Evolutionary conservation across 805 yeast species (phyloP), one percentile per base, ranked within the genome.

Genomic region (Crinitomyces ghanaensis): DNA sequence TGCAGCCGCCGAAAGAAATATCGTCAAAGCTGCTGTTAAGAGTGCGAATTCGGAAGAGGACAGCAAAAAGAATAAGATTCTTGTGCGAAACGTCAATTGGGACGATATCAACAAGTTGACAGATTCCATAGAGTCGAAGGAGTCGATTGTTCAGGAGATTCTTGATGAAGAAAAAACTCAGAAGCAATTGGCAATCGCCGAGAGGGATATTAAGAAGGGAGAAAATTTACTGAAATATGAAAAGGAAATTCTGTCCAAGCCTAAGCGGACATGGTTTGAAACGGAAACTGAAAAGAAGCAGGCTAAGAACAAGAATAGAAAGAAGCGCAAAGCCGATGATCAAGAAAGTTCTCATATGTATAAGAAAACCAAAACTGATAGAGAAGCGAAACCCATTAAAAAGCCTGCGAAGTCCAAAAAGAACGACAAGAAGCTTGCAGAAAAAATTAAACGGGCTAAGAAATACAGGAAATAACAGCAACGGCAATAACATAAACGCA

Each of bases 211-310:
- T 30, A 70, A 69, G 43, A 83, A 80, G 56, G 94, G 94, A 36
- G 80, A 79, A 49, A 91, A 91, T 56, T 48, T 91, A 54, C 60
- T 91, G 42, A 78, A 71, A 51, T 85, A 81, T 48, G 72, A 74
- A 44, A 71, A 70, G 34, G 97, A 91, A 57, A 91, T 91, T 50
- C 69, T 72, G 43, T 63, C 95, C 1, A 72, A 96, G 50, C 97
- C 98, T 21, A 84, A 72, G 57, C 74, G 99, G 62, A 91, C 98
- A 0, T 91, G 99, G 99, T 88, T 91, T 57, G 88, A 83, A 59
- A 50, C 65, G 21, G 74, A 70, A 39, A 58, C 56, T 31, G 76
- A 72, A 22, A 72, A 73, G 57, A 34, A 31, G 25, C 36, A 38
- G 13, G 40, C 37, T 9, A 26, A 31, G 12, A 28, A 53, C 49